phyloP scores from a whole-genome alignment of 2,329 filamentous ascomycete genomes.

The Talaromyces marneffei region DNA sequence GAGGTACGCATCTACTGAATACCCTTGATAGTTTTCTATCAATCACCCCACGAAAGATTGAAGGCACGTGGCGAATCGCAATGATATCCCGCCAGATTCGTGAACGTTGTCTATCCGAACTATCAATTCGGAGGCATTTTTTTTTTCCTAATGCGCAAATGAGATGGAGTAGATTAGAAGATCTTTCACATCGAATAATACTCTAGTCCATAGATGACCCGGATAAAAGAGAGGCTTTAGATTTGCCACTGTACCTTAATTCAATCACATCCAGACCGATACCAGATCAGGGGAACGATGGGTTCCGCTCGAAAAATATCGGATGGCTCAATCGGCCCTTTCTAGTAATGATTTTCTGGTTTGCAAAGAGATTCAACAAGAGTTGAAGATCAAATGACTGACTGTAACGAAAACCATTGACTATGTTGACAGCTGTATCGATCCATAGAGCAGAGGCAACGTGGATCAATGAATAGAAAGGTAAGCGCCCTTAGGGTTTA shows the following conservation, averaged over 20 bases:
- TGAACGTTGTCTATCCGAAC: background rate
- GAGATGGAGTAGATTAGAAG: background rate
- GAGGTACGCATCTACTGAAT: background rate
- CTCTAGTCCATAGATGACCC: background rate
- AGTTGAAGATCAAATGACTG: background rate
- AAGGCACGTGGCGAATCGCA: background rate
- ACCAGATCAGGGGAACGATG: background rate
- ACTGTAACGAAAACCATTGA: background rate
- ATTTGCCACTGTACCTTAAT: conserved; percentile 8
- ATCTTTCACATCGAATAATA: background rate
- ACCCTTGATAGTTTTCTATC: background rate
- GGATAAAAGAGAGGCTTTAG: background rate
- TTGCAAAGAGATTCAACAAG: background rate
- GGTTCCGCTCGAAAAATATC: background rate
- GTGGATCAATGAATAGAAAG: background rate
- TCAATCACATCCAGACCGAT: conserved; percentile 2
- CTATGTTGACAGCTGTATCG: background rate
- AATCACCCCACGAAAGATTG: background rate
- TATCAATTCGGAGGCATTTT: background rate
- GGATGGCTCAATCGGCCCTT: background rate
- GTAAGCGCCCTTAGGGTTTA: background rate
- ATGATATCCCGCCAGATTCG: background rate
- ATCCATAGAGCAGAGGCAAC: background rate
- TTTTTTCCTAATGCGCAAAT: background rate
- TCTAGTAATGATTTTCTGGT: background rate